phyloP scores from a whole-genome alignment of 2,329 filamentous ascomycete genomes.

The Meredithiella fracta region DNA sequence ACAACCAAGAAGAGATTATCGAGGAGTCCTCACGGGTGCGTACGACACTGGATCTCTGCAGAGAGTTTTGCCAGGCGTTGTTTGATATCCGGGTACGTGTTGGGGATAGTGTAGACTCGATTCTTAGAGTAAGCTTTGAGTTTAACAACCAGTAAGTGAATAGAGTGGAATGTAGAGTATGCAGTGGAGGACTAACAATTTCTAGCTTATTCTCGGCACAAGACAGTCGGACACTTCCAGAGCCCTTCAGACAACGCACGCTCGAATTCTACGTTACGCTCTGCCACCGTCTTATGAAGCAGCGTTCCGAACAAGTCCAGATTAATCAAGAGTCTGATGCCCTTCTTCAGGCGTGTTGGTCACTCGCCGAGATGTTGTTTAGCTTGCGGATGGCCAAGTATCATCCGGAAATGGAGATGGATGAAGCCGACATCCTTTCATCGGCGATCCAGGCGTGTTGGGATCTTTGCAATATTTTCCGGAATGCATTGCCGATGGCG shows the following conservation, averaged over 20 bases:
- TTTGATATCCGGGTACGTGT: slow-evolving; percentile 71
- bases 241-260: slow-evolving; percentile 75
- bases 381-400: slow-evolving; percentile 64
- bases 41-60: slow-evolving; percentile 68
- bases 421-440: slow-evolving; percentile 53
- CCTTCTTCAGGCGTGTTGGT: slow-evolving; percentile 74
- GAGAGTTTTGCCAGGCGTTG: slow-evolving; percentile 79
- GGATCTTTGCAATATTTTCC: slow-evolving; percentile 86
- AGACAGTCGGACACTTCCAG: slow-evolving; percentile 59
- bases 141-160: slow-evolving; percentile 65
- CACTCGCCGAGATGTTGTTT: slow-evolving; percentile 82
- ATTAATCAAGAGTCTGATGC: slow-evolving; percentile 69
- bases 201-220: slow-evolving; percentile 71
- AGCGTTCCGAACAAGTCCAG: slow-evolving; percentile 61
- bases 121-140: slow-evolving; percentile 83
- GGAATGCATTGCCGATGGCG: slow-evolving; percentile 79
- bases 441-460: slow-evolving; percentile 87
- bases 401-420: slow-evolving; percentile 60
- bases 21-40: slow-evolving; percentile 42
- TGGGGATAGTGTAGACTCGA: slow-evolving; percentile 68
- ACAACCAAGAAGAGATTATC: slow-evolving; percentile 56
- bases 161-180: background rate
- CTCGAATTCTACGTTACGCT: slow-evolving; percentile 89
- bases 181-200: background rate
- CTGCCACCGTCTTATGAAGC: slow-evolving; percentile 93